A percentile compares a stretch with the other conserved stretches of the same genome.
Conservation (phyloP, 1,284 basidiomycete species). For the Ganoderma multipileum region DNA sequence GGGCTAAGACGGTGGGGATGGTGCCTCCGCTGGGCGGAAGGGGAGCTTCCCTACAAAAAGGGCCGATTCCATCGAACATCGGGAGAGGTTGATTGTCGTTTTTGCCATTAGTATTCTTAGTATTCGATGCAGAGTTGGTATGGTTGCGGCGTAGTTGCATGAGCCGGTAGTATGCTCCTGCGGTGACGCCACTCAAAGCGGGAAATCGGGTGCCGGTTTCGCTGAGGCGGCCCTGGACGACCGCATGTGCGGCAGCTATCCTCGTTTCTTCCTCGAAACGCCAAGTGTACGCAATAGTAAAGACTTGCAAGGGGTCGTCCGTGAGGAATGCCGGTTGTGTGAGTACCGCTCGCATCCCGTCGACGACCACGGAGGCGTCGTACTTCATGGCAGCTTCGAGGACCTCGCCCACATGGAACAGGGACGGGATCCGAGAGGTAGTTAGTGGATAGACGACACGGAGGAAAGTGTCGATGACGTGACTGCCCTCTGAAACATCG, state of each 20-base stretch:
- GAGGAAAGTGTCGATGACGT: neutral
- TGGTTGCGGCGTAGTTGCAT: neutral
- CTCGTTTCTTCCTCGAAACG: neutral
- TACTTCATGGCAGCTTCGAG: neutral
- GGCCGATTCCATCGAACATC: neutral
- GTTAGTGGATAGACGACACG: neutral
- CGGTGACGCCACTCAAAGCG: neutral
- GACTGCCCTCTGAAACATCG: neutral
- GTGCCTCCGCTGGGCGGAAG: neutral
- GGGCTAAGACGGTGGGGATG: neutral
- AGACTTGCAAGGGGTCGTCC: neutral
- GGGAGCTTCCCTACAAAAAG: neutral
- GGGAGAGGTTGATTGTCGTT: neutral
- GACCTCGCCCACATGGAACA: neutral
- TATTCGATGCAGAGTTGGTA: no score
- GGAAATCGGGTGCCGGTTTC: neutral
- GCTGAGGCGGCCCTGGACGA: neutral
- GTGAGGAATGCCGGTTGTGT: neutral
- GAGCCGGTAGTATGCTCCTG: neutral
- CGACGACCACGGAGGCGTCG: neutral
- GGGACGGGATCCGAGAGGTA: neutral
- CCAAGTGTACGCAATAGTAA: neutral
- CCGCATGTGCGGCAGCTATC: neutral
- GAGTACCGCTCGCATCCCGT: neutral
- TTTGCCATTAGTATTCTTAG: no score